These are phyloP conservation scores for Galeopsis tetrahit DNA, from an alignment of 257 asterid species.

Conservation along the genomic window DNA sequence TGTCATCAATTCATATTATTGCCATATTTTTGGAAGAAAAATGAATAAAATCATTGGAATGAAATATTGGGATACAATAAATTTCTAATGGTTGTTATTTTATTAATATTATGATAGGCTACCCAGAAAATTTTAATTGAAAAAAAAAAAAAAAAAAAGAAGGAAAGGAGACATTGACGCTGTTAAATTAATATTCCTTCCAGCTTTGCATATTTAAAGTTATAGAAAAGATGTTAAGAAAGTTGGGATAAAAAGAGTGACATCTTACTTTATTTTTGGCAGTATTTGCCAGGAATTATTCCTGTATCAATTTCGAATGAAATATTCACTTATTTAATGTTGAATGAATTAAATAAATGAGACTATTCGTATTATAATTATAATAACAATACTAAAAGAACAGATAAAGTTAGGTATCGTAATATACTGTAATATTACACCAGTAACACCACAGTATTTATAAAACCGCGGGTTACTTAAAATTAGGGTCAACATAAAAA, in stretches of 20 bases:
- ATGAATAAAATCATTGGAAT: not conserved
- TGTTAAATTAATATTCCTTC: constrained; percentile 37
- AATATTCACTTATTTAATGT: not conserved
- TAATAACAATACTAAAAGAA: not conserved
- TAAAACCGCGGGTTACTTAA: too few relatives aligned
- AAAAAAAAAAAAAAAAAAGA: not conserved
- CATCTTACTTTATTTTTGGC: constrained; percentile 38
- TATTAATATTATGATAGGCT: not conserved
- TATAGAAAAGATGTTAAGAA: constrained; percentile 25
- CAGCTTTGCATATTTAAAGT: constrained; percentile 50
- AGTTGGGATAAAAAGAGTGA: constrained; percentile 40
- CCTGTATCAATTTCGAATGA: constrained; percentile 1
- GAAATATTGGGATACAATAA: not conserved
- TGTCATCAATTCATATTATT: not conserved
- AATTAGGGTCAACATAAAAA: too few relatives aligned
- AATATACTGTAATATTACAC: too few relatives aligned
- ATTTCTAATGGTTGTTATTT: not conserved
- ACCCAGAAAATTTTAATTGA: too few relatives aligned
- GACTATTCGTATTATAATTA: not conserved
- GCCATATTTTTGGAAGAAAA: not conserved
- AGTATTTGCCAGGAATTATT: constrained; percentile 35
- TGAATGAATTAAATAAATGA: not conserved
- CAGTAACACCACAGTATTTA: too few relatives aligned
- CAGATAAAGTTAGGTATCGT: not conserved
- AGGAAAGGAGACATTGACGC: constrained; percentile 29